phyloP scores from a whole-genome alignment of 495 filamentous ascomycete species.

The Podospora pseudocomata region DNA sequence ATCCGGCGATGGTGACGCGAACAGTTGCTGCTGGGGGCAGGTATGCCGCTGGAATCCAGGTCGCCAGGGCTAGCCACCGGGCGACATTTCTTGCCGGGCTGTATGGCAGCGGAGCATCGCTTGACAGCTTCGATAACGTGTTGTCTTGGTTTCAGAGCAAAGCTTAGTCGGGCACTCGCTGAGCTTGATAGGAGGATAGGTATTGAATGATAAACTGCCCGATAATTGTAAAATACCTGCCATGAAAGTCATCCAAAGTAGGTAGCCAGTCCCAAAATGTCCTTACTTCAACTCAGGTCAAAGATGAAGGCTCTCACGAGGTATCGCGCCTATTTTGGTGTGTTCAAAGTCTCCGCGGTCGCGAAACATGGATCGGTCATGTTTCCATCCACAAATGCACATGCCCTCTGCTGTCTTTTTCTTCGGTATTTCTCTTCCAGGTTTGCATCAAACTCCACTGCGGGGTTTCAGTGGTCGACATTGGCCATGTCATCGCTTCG shows the following conservation, averaged over 20 bases:
- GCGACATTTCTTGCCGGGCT: not conserved
- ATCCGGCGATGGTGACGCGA: not conserved
- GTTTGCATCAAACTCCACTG: not conserved
- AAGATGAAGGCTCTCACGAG: slow-evolving; percentile 14
- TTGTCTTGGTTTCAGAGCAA: not conserved
- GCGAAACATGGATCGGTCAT: not conserved
- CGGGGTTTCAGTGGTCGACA: not conserved
- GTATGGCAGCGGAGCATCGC: not conserved
- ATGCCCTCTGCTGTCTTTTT: no score
- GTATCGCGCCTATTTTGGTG: slow-evolving; percentile 11
- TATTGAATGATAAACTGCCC: no score
- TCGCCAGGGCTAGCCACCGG: not conserved
- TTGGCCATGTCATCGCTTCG: no score
- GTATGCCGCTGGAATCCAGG: not conserved
- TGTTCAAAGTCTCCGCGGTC: not conserved
- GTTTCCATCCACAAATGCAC: not conserved
- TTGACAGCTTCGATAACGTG: not conserved
- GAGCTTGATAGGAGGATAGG: not conserved
- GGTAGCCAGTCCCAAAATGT: not conserved
- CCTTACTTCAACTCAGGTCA: not conserved
- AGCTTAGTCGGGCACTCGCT: not conserved
- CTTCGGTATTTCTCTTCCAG: no score
- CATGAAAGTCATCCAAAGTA: not conserved
- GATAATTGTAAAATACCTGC: not conserved
- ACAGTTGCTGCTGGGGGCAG: not conserved